phyloP scores from a whole-genome alignment of 306 rosid genomes.

The Gastrolobium villosum region DNA sequence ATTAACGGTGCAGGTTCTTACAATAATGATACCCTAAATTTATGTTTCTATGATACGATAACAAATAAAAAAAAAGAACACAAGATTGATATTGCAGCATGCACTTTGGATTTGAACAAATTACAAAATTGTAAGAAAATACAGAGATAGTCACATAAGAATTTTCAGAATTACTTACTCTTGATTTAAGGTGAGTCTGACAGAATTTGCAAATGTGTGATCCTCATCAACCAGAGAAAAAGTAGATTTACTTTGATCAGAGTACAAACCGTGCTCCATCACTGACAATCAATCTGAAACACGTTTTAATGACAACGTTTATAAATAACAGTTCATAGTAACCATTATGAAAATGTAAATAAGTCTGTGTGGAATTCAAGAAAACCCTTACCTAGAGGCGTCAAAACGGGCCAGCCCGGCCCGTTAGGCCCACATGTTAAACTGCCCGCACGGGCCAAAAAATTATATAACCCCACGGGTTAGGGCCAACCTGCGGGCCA shows the following conservation, averaged over 20 bases:
- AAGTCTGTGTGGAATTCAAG: too few species aligned
- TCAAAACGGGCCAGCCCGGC: too few species aligned
- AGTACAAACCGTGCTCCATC: slow-evolving; percentile 72
- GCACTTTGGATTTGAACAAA: background rate
- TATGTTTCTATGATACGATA: background rate
- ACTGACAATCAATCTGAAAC: slow-evolving; percentile 30
- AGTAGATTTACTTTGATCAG: slow-evolving; percentile 74
- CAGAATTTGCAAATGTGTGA: slow-evolving; percentile 78
- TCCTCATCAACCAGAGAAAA: slow-evolving; percentile 79
- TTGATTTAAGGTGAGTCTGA: slow-evolving; percentile 76
- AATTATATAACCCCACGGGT: too few species aligned
- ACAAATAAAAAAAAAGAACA: background rate
- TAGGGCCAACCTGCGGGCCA: too few species aligned
- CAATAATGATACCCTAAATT: background rate
- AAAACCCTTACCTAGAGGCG: too few species aligned
- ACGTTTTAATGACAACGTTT: background rate
- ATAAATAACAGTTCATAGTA: background rate
- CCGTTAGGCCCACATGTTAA: too few species aligned
- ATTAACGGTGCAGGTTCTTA: too few species aligned
- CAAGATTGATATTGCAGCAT: background rate
- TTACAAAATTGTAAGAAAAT: background rate
- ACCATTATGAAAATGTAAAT: background rate
- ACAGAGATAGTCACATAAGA: background rate
- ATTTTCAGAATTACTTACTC: slow-evolving; percentile 60
- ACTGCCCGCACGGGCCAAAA: too few species aligned